These are phyloP conservation scores for Pleurotus tuoliensis DNA, from an alignment of 768 basidiomycete species.

Conservation along the genomic window DNA sequence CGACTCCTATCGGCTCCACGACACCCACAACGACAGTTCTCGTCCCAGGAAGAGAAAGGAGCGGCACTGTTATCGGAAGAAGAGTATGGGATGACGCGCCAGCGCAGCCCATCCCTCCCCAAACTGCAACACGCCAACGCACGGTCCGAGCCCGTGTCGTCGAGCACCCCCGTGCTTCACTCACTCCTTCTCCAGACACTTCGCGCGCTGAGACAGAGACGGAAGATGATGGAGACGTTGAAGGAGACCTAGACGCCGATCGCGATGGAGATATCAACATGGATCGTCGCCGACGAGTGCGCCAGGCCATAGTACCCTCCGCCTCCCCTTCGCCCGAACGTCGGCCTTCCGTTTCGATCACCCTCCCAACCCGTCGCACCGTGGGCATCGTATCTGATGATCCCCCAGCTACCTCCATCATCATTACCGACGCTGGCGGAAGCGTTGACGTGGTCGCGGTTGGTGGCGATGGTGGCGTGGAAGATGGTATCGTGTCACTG, in stretches of 20 bases:
- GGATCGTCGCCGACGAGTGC: slow-evolving; percentile 23
- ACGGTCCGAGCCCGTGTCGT: slow-evolving; percentile 20
- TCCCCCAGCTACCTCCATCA: slow-evolving; percentile 28
- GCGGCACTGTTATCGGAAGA: slow-evolving; percentile 71
- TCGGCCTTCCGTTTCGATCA: slow-evolving; percentile 16
- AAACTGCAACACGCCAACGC: slow-evolving; percentile 24
- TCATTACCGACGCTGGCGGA: slow-evolving; percentile 35
- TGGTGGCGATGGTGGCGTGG: slow-evolving; percentile 45
- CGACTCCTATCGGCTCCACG: slow-evolving; percentile 54
- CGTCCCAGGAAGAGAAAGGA: slow-evolving; percentile 62
- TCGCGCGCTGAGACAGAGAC: slow-evolving; percentile 72
- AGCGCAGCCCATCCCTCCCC: slow-evolving; percentile 8
- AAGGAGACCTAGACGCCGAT: slow-evolving; percentile 27
- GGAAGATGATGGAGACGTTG: slow-evolving; percentile 68
- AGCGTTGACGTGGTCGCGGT: slow-evolving; percentile 17
- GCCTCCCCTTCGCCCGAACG: slow-evolving; percentile 29
- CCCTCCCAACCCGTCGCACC: slow-evolving; percentile 22
- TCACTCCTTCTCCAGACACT: slow-evolving; percentile 41
- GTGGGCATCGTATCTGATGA: slow-evolving; percentile 41
- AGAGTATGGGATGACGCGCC: slow-evolving; percentile 48
- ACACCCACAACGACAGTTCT: slow-evolving; percentile 62
- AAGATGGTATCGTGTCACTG: slow-evolving; percentile 72
- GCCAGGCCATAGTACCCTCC: slow-evolving; percentile 12
- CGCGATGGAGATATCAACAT: slow-evolving; percentile 58
- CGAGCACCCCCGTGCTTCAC: slow-evolving; percentile 16